Percentiles rank a stretch among this genome's conserved stretches.
phyloP scores from a whole-genome alignment of 1,284 basidiomycete species.

The Polyporus tsugae region DNA sequence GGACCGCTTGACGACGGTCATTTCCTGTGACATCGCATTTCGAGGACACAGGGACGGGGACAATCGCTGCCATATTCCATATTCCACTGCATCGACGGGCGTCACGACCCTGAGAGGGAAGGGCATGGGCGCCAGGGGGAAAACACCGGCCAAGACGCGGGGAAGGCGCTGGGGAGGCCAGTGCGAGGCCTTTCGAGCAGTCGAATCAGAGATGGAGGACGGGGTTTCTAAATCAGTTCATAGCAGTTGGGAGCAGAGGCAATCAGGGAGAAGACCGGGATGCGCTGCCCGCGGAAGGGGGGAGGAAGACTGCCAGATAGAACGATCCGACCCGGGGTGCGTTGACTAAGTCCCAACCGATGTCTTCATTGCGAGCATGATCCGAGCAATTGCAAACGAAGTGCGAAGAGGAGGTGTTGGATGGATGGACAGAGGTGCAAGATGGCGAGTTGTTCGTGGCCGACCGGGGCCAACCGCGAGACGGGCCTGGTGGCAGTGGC shows the following conservation, averaged over 20 bases:
- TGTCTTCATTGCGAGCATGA: constrained; percentile 5
- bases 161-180: background rate
- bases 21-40: constrained; percentile 11
- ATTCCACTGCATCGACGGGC: constrained; percentile 17
- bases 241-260: constrained; percentile 16
- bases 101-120: constrained; percentile 10
- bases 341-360: constrained; percentile 7
- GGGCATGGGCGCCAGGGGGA: constrained; percentile 9
- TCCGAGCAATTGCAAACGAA: background rate
- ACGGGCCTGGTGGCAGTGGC: background rate
- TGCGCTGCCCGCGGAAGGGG: constrained; percentile 18
- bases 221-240: constrained; percentile 18
- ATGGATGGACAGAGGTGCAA: background rate
- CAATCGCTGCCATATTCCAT: constrained; percentile 24
- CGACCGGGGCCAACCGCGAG: constrained; percentile 2
- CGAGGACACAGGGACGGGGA: constrained; percentile 12
- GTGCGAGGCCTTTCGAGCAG: constrained; percentile 5
- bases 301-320: constrained; percentile 9
- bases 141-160: constrained; percentile 5
- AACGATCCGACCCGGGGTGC: background rate
- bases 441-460: background rate
- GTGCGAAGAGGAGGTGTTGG: background rate
- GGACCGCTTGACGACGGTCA: constrained; percentile 33
- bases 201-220: constrained; percentile 19
- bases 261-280: constrained; percentile 22